A percentile compares a stretch with the other conserved stretches of the same genome.
phyloP scores from a whole-genome alignment of 2,329 filamentous ascomycete genomes.

The Alternaria sp. region DNA sequence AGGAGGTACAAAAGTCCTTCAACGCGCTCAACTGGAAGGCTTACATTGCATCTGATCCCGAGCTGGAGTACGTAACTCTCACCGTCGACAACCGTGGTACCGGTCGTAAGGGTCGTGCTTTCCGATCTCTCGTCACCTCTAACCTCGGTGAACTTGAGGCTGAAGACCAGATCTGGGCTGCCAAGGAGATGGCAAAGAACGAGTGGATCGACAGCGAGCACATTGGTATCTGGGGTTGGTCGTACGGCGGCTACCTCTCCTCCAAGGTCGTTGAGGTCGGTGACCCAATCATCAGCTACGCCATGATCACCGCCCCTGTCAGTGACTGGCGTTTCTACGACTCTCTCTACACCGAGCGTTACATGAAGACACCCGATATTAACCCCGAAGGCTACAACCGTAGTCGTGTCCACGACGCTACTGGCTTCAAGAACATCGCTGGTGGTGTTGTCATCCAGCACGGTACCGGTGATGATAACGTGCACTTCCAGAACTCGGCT shows the following conservation, averaged over 20 bases:
- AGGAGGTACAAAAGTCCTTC: conserved; percentile 66
- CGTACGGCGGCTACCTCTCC: conserved; percentile 70
- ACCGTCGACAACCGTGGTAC: conserved; percentile 74
- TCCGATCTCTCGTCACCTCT: conserved; percentile 64
- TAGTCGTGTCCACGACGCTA: conserved; percentile 63
- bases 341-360: conserved; percentile 73
- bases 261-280: conserved; percentile 70
- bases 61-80: conserved; percentile 71
- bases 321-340: conserved; percentile 76
- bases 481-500: conserved; percentile 72
- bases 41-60: conserved; percentile 71
- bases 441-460: conserved; percentile 70
- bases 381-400: conserved; percentile 68
- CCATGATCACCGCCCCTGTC: conserved; percentile 69
- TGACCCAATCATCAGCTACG: conserved; percentile 67
- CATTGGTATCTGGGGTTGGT: conserved; percentile 73
- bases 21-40: conserved; percentile 63
- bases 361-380: conserved; percentile 68
- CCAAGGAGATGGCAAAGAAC: conserved; percentile 60
- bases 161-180: conserved; percentile 72
- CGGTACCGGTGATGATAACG: conserved; percentile 73
- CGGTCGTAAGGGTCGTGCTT: conserved; percentile 67
- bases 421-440: conserved; percentile 67
- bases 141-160: conserved; percentile 70
- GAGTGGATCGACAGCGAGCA: conserved; percentile 64